phyloP scores from a whole-genome alignment of 2,329 filamentous ascomycete genomes.

The Aspergillus quadricinctus region DNA sequence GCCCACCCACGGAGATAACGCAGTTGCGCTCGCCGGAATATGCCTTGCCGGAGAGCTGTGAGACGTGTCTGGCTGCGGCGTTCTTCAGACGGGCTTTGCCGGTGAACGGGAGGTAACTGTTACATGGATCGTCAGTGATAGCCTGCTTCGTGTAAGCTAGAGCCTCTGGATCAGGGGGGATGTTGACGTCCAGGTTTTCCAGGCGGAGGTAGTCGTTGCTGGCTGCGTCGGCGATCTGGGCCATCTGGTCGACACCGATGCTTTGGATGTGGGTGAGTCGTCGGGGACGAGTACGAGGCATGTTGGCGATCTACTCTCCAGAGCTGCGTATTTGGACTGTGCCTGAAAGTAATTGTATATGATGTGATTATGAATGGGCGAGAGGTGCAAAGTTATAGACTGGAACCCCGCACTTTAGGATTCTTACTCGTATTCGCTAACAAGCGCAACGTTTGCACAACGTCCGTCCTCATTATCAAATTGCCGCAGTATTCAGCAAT shows the following conservation, averaged over 20 bases:
- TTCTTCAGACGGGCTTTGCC: background rate
- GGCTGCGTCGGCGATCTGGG: background rate
- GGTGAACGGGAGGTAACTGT: background rate
- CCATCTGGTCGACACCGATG: background rate
- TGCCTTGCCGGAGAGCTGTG: background rate
- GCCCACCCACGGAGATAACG: background rate
- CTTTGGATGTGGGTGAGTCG: background rate
- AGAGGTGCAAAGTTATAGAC: background rate
- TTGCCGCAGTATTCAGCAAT: no score
- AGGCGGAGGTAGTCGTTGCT: background rate
- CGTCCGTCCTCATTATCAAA: no score
- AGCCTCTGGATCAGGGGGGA: background rate
- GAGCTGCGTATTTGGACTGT: background rate
- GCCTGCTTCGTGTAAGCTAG: background rate
- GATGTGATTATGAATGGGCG: background rate
- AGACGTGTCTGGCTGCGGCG: background rate
- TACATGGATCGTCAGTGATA: background rate
- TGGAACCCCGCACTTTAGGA: no score
- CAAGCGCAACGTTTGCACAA: no score
- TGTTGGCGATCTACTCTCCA: background rate
- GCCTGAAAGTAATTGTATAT: no score
- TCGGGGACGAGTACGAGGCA: background rate
- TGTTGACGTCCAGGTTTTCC: background rate
- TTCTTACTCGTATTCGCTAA: no score
- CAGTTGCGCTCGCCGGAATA: background rate